Conservation (phyloP, 78 protist species). For the Emiliania huxleyi region DNA sequence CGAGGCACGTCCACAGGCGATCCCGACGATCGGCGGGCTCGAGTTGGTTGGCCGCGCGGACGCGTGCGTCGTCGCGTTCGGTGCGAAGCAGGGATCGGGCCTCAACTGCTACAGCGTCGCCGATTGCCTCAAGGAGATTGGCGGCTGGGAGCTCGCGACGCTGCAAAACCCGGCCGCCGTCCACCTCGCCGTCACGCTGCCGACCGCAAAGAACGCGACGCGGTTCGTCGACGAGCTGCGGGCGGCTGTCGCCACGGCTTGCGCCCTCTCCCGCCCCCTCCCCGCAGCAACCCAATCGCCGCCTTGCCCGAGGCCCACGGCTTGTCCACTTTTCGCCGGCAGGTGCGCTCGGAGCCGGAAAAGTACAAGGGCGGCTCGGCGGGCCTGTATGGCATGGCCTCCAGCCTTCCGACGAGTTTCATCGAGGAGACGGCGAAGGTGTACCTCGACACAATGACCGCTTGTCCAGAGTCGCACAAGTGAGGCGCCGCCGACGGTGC, state of each 20-base stretch:
- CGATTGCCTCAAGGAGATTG: not conserved
- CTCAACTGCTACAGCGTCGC: not conserved
- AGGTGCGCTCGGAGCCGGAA: not conserved
- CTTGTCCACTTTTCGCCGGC: no score
- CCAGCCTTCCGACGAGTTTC: not conserved
- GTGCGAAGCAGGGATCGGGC: not conserved
- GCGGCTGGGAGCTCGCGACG: conserved; percentile 54
- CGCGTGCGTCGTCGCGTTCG: conserved; percentile 23
- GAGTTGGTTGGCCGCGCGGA: conserved; percentile 36
- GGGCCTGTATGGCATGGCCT: conserved; percentile 26
- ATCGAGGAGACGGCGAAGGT: not conserved
- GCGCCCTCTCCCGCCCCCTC: no score
- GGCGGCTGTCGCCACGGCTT: not conserved
- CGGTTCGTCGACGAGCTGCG: not conserved
- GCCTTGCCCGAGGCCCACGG: no score
- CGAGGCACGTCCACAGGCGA: no score
- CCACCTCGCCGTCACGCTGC: conserved; percentile 8
- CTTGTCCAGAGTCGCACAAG: no score
- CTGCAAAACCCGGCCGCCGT: conserved; percentile 42
- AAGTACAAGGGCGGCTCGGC: conserved; percentile 29
- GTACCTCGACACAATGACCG: not conserved
- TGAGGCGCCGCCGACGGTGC: no score
- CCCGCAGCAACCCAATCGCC: no score
- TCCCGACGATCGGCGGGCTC: not conserved
- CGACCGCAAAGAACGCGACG: not conserved